A percentile compares a stretch with the other conserved stretches of the same genome.
Evolutionary conservation across 306 rosid genomes (phyloP).

Genomic region (Castanea mollissima): DNA sequence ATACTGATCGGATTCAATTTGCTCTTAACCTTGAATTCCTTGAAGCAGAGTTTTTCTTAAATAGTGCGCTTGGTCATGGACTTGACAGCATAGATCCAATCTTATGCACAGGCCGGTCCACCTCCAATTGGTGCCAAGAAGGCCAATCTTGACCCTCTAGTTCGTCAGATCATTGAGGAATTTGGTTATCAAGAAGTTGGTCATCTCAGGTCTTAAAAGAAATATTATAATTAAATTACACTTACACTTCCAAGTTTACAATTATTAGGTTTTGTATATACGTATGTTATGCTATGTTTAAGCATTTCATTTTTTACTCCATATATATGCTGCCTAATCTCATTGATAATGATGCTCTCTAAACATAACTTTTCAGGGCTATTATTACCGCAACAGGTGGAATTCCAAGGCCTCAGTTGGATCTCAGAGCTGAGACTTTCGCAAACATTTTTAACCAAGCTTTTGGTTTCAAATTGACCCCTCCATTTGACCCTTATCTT

Average conservation of each 20-base stretch:
- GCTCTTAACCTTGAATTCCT: slow-evolving; percentile 34
- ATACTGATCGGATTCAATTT: slow-evolving; percentile 17
- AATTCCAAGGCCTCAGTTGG: slow-evolving; percentile 25
- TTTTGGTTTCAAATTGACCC: slow-evolving; percentile 6
- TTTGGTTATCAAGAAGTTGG: slow-evolving; percentile 39
- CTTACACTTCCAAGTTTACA: too few species aligned
- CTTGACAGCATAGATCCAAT: slow-evolving; percentile 5
- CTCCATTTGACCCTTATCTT: slow-evolving; percentile 29
- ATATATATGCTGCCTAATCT: too few species aligned
- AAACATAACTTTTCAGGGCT: neutral
- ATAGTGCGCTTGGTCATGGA: slow-evolving; percentile 22
- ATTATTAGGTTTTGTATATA: too few species aligned
- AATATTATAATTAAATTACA: neutral
- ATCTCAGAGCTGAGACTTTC: slow-evolving; percentile 17
- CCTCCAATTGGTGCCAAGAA: slow-evolving; percentile 23
- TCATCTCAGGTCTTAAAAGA: slow-evolving; percentile 15
- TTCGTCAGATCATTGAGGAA: slow-evolving; percentile 17
- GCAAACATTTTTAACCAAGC: slow-evolving; percentile 13
- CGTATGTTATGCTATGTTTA: too few species aligned
- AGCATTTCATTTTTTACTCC: too few species aligned
- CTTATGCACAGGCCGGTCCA: slow-evolving; percentile 24
- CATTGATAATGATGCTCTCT: neutral
- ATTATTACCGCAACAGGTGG: slow-evolving; percentile 12
- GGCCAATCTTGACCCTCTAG: slow-evolving; percentile 25
- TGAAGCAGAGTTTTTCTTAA: slow-evolving; percentile 20